Base-by-base conservation (phyloP, 257 asterid species). In the Buddleja alternifolia region DNA sequence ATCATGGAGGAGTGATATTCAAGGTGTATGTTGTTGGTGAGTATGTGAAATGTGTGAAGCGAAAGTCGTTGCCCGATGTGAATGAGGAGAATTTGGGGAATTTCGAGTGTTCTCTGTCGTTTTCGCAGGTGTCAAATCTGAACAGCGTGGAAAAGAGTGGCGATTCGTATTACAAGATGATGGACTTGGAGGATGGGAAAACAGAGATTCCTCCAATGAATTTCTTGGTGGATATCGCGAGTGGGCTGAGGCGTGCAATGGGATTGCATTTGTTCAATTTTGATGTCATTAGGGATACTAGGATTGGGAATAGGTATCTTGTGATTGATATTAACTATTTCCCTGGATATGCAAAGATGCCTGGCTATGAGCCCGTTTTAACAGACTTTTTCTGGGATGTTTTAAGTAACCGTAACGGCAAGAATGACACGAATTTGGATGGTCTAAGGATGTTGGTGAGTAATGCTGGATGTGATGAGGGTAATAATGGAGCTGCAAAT, bases 271-370 rank as follows among this genome's bases (percentile, higher is more conserved):
- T 88, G 63, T 88, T 88, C 73, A 88, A 88, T 52, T 88, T 86
- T 68, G 93, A 88, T 75, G 82, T 88, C 74, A 88, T 88, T 75
- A 84, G 96, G 83, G 93, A 88, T 71, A 75, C 75, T 45, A 78
- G 77, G 66, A 66, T 78, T 21, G 91, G 91, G 19, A 83, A 88
- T 70, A 82, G 83, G 77, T 88, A 86, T 63, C 93, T 86, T 53
- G 88, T 88, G 10, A 75, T 87, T 5, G 95, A 90, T 62, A 87
- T 87, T 50, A 90, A 90, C 78, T 90, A 90, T 66, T 90, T 87
- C 74, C 97, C 93, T 0, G 91, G 93, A 37, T 85, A 90, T 42
- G 91, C 95, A 0, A 90, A 87, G 84, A 85, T 90, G 95, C 95
- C 91, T 1, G 51, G 80, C 72, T 90, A 87, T 24, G 95, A 90